phyloP scores from a whole-genome alignment of 2,329 filamentous ascomycete genomes.

The Orbilia javanica region DNA sequence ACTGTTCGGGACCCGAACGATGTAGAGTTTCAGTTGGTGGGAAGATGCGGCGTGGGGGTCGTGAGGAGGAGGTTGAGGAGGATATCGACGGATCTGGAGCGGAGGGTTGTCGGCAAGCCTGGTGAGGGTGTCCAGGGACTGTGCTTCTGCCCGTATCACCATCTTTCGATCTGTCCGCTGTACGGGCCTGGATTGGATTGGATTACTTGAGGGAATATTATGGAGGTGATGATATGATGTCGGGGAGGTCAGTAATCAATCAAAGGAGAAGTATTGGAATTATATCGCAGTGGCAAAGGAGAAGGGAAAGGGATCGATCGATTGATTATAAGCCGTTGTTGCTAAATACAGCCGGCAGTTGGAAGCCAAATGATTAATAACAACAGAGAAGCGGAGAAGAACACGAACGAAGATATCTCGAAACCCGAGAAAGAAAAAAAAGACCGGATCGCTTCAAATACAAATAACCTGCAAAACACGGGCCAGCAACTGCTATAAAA shows the following conservation, averaged over 20 bases:
- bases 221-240: too few species aligned
- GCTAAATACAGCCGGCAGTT: neutral
- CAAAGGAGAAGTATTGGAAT: neutral
- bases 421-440: too few species aligned
- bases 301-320: neutral
- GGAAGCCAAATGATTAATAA: too few species aligned
- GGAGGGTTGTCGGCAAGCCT: conserved; percentile 87
- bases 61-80: conserved; percentile 36
- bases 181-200: neutral
- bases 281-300: neutral
- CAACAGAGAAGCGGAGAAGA: too few species aligned
- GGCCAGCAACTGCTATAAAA: conserved; percentile 21
- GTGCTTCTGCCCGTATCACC: conserved; percentile 74
- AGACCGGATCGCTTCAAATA: too few species aligned
- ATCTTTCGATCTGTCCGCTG: conserved; percentile 9
- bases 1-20: conserved; percentile 90
- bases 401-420: neutral
- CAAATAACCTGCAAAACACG: conserved; percentile 3
- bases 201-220: too few species aligned
- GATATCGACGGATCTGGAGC: conserved; percentile 78
- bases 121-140: conserved; percentile 83
- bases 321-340: neutral
- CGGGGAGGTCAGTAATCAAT: too few species aligned
- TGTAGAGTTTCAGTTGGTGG: conserved; percentile 83
- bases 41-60: conserved; percentile 69